These are phyloP conservation scores for Paspalum notatum DNA, from an alignment of 176 grass and related monocot genomes.

Conservation along the genomic window DNA sequence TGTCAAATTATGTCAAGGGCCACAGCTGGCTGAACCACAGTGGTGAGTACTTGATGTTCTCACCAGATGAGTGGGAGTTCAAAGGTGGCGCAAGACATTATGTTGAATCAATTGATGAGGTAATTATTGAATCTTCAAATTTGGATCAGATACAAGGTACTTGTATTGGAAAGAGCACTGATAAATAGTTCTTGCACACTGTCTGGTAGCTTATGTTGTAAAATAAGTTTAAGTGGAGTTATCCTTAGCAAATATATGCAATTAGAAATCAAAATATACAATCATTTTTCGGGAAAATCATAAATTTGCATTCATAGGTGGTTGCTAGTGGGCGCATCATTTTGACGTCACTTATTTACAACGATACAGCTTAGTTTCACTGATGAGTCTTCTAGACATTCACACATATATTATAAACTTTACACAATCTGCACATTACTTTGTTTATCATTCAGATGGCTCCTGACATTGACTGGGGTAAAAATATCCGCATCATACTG, in stretches of 20 bases:
- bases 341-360: no score
- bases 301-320: no score
- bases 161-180: conserved; percentile 22
- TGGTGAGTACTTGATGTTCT: conserved; percentile 66
- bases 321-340: no score
- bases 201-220: neutral
- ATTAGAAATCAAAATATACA: conserved; percentile 6
- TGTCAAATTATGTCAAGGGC: conserved; percentile 65
- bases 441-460: conserved; percentile 76
- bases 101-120: conserved; percentile 81
- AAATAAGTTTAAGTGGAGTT: neutral
- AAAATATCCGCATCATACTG: conserved; percentile 85
- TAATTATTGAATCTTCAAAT: conserved; percentile 41
- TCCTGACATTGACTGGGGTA: conserved; percentile 97
- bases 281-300: neutral
- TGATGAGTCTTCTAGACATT: conserved; percentile 5
- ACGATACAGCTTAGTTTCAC: neutral
- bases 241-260: neutral
- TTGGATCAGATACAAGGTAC: conserved; percentile 18
- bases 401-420: conserved; percentile 26
- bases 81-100: conserved; percentile 80
- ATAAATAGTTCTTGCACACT: conserved; percentile 23
- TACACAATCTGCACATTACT: conserved; percentile 17
- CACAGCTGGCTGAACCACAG: conserved; percentile 77
- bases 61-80: conserved; percentile 67